Base-by-base conservation (phyloP, 768 basidiomycete genomes). In the Leccinellum rugosiceps region DNA sequence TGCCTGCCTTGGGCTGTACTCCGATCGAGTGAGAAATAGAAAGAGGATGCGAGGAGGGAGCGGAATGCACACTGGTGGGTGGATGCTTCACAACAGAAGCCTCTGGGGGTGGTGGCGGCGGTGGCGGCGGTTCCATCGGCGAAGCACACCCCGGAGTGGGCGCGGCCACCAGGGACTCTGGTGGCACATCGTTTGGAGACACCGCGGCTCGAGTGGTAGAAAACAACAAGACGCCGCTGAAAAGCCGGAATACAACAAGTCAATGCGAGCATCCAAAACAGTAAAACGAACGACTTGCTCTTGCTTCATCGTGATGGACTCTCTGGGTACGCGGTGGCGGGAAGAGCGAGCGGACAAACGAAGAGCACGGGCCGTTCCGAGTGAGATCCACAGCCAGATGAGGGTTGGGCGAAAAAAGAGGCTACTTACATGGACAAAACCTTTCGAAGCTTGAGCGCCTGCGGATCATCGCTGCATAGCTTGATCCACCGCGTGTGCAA, bases 381-480 rank as follows among this genome's bases (percentile, higher is more conserved):
- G 45, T 64, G 55, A 62, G 62, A 58, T 56, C 32, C 44, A 30
- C 44, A 41, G 43, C n/a, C 4, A 19, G 25, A 45, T 4, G 28
- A 9, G 26, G 35, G 6, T 7, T 8, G 35, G 4, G 17, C 35
- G 23, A 13, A 3, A 21, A 10, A 19, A 32, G 4, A 17, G 8
- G 10, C 9, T 5, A 47, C 72, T 62, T 34, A 72, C 70, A 72
- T 72, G 55, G 68, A 73, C 28, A 72, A 70, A 4, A 52, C 32
- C 3, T 60, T 19, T 13, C 69, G 70, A 19, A 72, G 65, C 17
- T 51, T 55, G 55, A 49, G 55, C 10, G 64, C 58, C 28, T 73
- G 63, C 3, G 65, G 60, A 25, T 67, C 72, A 26, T 64, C 48
- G 34, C 60, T 56, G 21, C 64, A 68, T 2, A 72, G 11, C 38